phyloP scores from a whole-genome alignment of 768 basidiomycete species.

The Leccinum olivaceopallidum region DNA sequence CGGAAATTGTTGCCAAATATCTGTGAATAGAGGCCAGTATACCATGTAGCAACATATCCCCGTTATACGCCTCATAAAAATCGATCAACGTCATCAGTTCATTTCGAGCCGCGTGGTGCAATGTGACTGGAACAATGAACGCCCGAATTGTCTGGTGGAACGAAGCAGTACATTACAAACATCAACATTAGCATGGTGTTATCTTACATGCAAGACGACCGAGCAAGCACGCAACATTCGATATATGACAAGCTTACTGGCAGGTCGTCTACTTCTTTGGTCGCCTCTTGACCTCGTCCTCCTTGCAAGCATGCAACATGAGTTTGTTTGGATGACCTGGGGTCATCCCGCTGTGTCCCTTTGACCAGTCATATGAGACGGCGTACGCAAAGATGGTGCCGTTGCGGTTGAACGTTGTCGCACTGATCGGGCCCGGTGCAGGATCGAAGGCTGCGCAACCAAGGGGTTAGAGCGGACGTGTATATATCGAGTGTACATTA shows the following conservation, averaged over 20 bases:
- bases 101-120: neutral
- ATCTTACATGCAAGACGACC: slow-evolving; percentile 15
- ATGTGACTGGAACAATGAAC: neutral
- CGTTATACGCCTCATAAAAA: neutral
- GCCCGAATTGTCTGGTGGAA: neutral
- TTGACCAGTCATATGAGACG: slow-evolving; percentile 92
- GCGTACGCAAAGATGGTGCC: slow-evolving; percentile 92
- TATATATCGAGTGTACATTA: neutral
- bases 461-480: slow-evolving; percentile 4
- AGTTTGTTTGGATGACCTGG: slow-evolving; percentile 70
- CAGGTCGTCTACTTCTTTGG: slow-evolving; percentile 31
- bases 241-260: slow-evolving; percentile 5
- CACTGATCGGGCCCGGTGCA: slow-evolving; percentile 72
- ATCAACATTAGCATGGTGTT: neutral
- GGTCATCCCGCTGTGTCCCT: slow-evolving; percentile 86
- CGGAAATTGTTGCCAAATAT: slow-evolving; percentile 18
- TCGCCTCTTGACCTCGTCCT: slow-evolving; percentile 81
- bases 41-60: no score
- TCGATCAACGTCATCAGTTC: neutral
- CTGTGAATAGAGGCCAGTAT: neutral
- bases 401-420: slow-evolving; percentile 83
- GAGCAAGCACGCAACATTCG: slow-evolving; percentile 6
- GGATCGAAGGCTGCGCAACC: slow-evolving; percentile 65
- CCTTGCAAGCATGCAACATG: slow-evolving; percentile 83
- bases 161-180: neutral